Base-by-base conservation (phyloP, 495 filamentous ascomycete species). In the Aspergillus mulundensis region DNA sequence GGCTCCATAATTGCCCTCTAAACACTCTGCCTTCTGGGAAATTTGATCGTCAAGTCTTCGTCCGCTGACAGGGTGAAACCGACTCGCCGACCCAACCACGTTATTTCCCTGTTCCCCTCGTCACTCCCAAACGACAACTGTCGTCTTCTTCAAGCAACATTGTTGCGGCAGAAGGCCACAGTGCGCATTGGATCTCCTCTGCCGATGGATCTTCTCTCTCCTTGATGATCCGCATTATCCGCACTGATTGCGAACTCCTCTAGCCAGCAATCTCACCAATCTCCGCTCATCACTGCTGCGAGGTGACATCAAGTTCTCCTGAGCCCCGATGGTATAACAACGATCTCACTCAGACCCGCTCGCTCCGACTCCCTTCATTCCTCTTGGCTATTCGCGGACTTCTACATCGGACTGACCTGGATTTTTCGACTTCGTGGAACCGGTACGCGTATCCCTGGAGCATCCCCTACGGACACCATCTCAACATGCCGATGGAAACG, bases 401-500 rank as follows among this genome's bases (percentile, higher is more conserved):
- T 23, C 20, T 23, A 50, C 32, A 21, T 21, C 34, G 5, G n/a
- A 39, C 18, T 39, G 11, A 16, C 15, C 12, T 6, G 47, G 20
- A 39, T 2, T 20, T 45, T 42, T 23, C 8, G 15, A 38, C 1
- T 40, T n/a, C 24, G 32, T 34, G 20, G 12, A 46, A 23, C 43
- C 21, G 41, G 32, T 15, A 36, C 23, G 1, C 8, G 14, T 16
- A 40, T 16, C 38, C 5, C n/a, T 40, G 43, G 43, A 46, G 21
- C 3, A 46, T 2, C n/a, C 15, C 11, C 41, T 34, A 10, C 25
- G 18, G 34, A 32, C 28, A 7, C 47, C 19, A 24, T 18, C 36
- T 41, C 53, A 46, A 18, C 44, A 45, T 51, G 40, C 38, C 68
- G 56, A 86, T 87, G 81, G 72, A 85, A 66, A 70, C 81, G 48